Conservation (phyloP, 2,329 filamentous ascomycete species). For the Aspergillus ochraceus region DNA sequence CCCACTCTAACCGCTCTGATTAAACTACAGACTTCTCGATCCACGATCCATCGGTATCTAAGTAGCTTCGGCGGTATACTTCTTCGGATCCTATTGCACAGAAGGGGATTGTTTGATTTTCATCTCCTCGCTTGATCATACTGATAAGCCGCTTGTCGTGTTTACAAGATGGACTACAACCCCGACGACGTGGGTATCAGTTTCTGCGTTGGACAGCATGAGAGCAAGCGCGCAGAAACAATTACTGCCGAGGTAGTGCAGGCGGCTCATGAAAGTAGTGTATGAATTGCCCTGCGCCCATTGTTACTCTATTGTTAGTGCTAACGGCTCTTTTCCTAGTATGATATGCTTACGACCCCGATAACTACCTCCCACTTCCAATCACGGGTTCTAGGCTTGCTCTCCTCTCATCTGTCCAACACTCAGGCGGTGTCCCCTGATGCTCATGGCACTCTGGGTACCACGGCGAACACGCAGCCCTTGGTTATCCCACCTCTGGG, state of each 20-base stretch:
- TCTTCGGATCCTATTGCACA: not conserved
- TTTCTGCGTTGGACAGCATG: constrained; percentile 64
- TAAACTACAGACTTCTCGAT: not conserved
- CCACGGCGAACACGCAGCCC: constrained; percentile 41
- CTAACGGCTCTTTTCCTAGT: constrained; percentile 41
- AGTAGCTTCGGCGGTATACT: not conserved
- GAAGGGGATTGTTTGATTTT: not conserved
- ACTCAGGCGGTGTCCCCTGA: constrained; percentile 39
- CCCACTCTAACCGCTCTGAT: not conserved
- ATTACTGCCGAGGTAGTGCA: constrained; percentile 53
- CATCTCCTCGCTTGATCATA: not conserved
- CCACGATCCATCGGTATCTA: not conserved
- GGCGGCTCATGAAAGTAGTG: constrained; percentile 58
- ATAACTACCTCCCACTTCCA: constrained; percentile 64
- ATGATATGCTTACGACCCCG: constrained; percentile 64
- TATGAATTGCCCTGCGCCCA: constrained; percentile 29
- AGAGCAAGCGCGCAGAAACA: constrained; percentile 51
- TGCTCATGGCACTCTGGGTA: constrained; percentile 39
- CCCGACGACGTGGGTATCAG: constrained; percentile 42
- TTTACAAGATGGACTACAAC: constrained; percentile 31
- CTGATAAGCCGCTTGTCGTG: not conserved
- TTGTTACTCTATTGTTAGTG: not conserved
- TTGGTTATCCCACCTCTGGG: constrained; percentile 43
- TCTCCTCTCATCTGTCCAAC: constrained; percentile 53
- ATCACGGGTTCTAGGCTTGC: constrained; percentile 54